These are phyloP conservation scores for Chalciporus sphaerocephalus DNA, from an alignment of 768 basidiomycete genomes.

Conservation along the genomic window DNA sequence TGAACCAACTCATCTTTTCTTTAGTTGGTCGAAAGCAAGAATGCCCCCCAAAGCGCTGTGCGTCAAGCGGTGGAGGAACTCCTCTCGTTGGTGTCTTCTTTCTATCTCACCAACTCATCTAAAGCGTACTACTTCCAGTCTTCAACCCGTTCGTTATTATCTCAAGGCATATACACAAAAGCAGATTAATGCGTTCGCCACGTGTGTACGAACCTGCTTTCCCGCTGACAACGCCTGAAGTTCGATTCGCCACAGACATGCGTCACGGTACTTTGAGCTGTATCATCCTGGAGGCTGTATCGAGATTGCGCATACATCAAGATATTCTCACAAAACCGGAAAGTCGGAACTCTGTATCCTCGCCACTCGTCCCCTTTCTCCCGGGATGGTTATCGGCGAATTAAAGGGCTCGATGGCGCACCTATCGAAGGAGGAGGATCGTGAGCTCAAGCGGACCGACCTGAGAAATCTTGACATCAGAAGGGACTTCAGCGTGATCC, in stretches of 20 bases:
- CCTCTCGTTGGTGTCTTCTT: constrained; percentile 54
- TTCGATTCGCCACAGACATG: constrained; percentile 54
- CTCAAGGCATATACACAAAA: constrained; percentile 71
- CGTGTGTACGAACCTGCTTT: constrained; percentile 53
- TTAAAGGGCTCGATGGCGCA: constrained; percentile 90
- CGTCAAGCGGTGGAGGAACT: constrained; percentile 76
- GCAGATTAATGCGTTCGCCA: constrained; percentile 88
- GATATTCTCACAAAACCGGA: constrained; percentile 82
- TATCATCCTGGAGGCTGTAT: constrained; percentile 80
- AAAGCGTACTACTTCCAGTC: constrained; percentile 38
- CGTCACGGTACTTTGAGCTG: constrained; percentile 83
- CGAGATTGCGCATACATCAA: constrained; percentile 84
- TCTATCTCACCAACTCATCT: constrained; percentile 8
- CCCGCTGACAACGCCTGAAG: constrained; percentile 25
- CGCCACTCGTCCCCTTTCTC: constrained; percentile 65
- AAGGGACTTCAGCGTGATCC: constrained; percentile 87
- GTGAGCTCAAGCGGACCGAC: constrained; percentile 80
- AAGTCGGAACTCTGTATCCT: constrained; percentile 87
- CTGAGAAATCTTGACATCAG: constrained; percentile 65
- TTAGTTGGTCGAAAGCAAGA: constrained; percentile 59
- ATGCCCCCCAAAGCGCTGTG: constrained; percentile 52
- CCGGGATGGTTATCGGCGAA: constrained; percentile 75
- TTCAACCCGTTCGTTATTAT: constrained; percentile 73
- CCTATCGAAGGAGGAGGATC: constrained; percentile 79
- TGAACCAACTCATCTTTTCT: constrained; percentile 15